phyloP scores from a whole-genome alignment of 1,284 basidiomycete genomes.

The Tylopilus orsonianus region DNA sequence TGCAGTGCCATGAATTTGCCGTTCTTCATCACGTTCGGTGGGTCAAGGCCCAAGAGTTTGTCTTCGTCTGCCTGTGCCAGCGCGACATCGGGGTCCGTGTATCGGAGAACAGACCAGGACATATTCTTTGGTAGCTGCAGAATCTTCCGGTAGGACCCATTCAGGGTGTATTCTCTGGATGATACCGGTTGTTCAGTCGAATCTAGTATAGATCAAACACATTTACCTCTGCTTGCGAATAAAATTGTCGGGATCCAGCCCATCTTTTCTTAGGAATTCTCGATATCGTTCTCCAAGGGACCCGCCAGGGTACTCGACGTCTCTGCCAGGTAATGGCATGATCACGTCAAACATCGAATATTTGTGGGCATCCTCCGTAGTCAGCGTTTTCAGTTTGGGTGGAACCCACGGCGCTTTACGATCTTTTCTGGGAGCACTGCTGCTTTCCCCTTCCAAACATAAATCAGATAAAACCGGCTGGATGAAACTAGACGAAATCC shows the following conservation, averaged over 20 bases:
- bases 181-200: slow-evolving; percentile 3
- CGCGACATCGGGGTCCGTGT: slow-evolving; percentile 91
- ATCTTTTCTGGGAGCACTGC: slow-evolving; percentile 37
- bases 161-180: slow-evolving; percentile 84
- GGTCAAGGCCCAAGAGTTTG: slow-evolving; percentile 75
- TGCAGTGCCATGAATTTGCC: slow-evolving; percentile 87
- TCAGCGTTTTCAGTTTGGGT: slow-evolving; percentile 74
- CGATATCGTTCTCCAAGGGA: slow-evolving; percentile 79
- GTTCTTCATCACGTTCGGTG: slow-evolving; percentile 61
- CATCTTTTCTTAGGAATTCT: slow-evolving; percentile 80
- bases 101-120: slow-evolving; percentile 79
- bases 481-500: slow-evolving; percentile 14
- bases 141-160: slow-evolving; percentile 92
- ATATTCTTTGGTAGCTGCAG: slow-evolving; percentile 82
- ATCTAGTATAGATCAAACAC: not conserved
- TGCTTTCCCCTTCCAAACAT: slow-evolving; percentile 27
- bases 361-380: slow-evolving; percentile 70
- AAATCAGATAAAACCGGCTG: slow-evolving; percentile 10
- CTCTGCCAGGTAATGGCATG: slow-evolving; percentile 92
- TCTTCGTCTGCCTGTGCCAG: slow-evolving; percentile 96
- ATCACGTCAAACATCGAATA: slow-evolving; percentile 93
- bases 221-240: slow-evolving; percentile 81
- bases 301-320: slow-evolving; percentile 87
- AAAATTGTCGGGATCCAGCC: slow-evolving; percentile 86
- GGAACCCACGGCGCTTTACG: slow-evolving; percentile 56